These are phyloP conservation scores for Thinopyrum elongatum DNA, from an alignment of 176 grass and related monocot species.

Conservation along the genomic window DNA sequence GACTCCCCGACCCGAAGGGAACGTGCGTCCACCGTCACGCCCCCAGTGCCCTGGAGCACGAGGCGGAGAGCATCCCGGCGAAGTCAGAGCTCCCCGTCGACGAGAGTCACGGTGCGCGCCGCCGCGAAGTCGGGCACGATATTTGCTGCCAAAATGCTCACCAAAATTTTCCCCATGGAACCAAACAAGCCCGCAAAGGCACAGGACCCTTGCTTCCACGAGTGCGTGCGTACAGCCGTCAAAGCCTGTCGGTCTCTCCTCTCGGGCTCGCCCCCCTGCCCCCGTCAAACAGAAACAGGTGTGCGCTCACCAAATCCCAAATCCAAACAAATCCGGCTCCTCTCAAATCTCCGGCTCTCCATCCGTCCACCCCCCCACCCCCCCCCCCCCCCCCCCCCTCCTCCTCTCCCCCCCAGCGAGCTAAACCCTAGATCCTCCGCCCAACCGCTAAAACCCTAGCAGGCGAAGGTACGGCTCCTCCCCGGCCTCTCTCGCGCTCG, in stretches of 20 bases:
- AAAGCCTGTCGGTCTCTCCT: not conserved
- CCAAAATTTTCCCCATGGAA: too few species aligned
- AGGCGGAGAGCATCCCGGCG: too few species aligned
- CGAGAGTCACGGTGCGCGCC: too few species aligned
- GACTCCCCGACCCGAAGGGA: too few species aligned
- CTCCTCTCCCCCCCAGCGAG: not conserved
- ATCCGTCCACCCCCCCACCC: not conserved
- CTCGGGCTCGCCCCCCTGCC: not conserved
- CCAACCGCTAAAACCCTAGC: slow-evolving; percentile 14
- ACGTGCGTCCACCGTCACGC: too few species aligned
- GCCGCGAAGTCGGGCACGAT: too few species aligned
- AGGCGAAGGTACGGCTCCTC: not conserved
- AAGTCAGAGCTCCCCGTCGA: too few species aligned
- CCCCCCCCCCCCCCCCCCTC: not conserved
- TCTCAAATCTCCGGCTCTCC: not conserved
- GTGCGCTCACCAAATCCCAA: not conserved
- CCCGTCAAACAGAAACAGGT: slow-evolving; percentile 3
- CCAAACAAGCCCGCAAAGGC: too few species aligned
- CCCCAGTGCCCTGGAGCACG: too few species aligned
- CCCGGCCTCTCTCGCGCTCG: not conserved
- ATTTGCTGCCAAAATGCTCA: too few species aligned
- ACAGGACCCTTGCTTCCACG: too few species aligned
- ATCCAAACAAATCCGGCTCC: slow-evolving; percentile 16
- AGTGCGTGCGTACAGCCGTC: not conserved
- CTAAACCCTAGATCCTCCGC: slow-evolving; percentile 34